These are phyloP conservation scores for Colletotrichum orbiculare DNA, from an alignment of 2,329 filamentous ascomycete genomes.

Conservation along the genomic window DNA sequence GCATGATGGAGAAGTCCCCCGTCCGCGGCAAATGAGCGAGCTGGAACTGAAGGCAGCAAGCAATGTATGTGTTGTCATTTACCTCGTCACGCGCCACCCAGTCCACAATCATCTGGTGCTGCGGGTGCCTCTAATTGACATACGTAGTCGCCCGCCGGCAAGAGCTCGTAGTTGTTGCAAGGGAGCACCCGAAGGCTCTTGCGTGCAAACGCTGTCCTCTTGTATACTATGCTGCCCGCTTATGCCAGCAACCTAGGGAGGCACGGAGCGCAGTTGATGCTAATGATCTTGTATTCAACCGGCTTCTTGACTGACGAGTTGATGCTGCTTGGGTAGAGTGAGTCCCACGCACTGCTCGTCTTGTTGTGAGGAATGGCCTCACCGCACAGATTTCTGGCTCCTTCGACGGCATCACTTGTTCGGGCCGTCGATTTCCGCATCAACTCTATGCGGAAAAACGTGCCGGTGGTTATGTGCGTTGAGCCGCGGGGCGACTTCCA, in stretches of 20 bases:
- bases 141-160: conserved; percentile 15
- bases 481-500: conserved; percentile 62
- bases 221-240: conserved; percentile 22
- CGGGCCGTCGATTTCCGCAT: conserved; percentile 50
- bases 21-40: conserved; percentile 66
- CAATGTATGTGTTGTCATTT: conserved; percentile 66
- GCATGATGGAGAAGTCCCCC: conserved; percentile 71
- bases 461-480: conserved; percentile 69
- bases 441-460: conserved; percentile 60
- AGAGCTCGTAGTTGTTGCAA: conserved; percentile 18
- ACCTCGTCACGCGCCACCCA: conserved; percentile 50
- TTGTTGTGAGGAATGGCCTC: conserved; percentile 54
- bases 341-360: conserved; percentile 36
- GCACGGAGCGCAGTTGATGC: conserved; percentile 11
- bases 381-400: conserved; percentile 79
- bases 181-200: conserved; percentile 17
- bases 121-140: conserved; percentile 47
- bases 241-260: conserved; percentile 13
- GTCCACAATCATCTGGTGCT: conserved; percentile 55
- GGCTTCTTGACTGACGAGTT: conserved; percentile 59
- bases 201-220: conserved; percentile 21
- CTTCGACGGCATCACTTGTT: conserved; percentile 75
- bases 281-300: conserved; percentile 32
- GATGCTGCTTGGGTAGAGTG: conserved; percentile 62
- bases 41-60: conserved; percentile 65